These are phyloP conservation scores for Fusarium verticillioides DNA, from an alignment of 2,329 filamentous ascomycete genomes.

Conservation along the genomic window DNA sequence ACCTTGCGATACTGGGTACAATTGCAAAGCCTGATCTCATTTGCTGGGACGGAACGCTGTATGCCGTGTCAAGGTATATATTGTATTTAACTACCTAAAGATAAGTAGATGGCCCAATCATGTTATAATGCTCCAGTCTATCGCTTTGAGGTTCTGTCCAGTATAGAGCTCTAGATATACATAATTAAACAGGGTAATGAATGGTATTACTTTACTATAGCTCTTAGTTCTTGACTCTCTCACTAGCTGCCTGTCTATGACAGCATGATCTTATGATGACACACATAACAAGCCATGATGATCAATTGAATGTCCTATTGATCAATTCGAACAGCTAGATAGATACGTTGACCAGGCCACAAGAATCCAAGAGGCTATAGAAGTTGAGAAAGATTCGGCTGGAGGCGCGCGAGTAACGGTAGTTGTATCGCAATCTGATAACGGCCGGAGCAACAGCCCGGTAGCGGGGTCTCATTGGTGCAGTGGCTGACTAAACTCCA, in stretches of 20 bases:
- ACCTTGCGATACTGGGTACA: fast-evolving
- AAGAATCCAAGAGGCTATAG: neutral
- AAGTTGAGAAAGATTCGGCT: neutral
- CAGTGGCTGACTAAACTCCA: conserved; percentile 18
- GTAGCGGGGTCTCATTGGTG: conserved; percentile 20
- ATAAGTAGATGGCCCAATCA: too few species aligned
- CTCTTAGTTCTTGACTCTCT: neutral
- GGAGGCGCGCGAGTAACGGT: conserved; percentile 29
- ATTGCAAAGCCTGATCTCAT: neutral
- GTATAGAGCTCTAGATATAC: neutral
- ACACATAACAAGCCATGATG: neutral
- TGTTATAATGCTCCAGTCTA: neutral
- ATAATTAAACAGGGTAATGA: neutral
- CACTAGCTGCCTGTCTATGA: neutral
- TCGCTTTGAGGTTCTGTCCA: too few species aligned
- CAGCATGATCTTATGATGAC: neutral
- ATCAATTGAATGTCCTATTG: neutral
- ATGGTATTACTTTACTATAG: too few species aligned
- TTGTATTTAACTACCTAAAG: too few species aligned
- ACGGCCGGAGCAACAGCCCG: conserved; percentile 14
- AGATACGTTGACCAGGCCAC: neutral
- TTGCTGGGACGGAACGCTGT: fast-evolving
- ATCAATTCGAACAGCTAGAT: neutral
- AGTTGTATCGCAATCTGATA: conserved; percentile 40
- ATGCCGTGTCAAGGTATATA: too few species aligned